Conservation (phyloP, 2,329 filamentous ascomycete genomes). For the Leptoxyphium fumago region DNA sequence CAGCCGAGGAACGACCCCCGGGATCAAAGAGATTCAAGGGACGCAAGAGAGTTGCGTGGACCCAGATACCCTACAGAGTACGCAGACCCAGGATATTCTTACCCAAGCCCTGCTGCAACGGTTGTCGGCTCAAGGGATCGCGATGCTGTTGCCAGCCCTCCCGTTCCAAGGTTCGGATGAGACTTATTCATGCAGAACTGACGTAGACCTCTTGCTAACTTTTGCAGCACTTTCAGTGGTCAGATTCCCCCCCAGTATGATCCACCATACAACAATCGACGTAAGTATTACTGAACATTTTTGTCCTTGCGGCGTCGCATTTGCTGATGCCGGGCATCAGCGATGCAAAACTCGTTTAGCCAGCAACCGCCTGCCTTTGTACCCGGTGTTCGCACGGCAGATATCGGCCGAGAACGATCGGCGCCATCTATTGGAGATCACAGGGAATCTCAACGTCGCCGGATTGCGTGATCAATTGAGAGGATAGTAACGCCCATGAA, state of each 20-base stretch:
- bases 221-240: slow-evolving; percentile 13
- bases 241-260: slow-evolving; percentile 14
- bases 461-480: background rate
- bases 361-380: background rate
- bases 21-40: background rate
- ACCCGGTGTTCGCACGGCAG: background rate
- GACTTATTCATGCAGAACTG: background rate
- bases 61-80: slow-evolving; percentile 11
- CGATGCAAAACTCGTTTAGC: slow-evolving; percentile 4
- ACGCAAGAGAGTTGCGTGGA: slow-evolving; percentile 5
- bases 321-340: slow-evolving; percentile 14
- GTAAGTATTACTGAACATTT: slow-evolving; percentile 16
- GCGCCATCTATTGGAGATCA: background rate
- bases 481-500: too few species aligned
- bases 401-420: background rate
- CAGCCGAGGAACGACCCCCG: background rate
- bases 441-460: background rate
- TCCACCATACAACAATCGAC: slow-evolving; percentile 14
- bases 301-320: slow-evolving; percentile 1
- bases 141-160: slow-evolving; percentile 15
- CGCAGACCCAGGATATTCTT: slow-evolving; percentile 19
- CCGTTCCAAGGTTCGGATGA: slow-evolving; percentile 17
- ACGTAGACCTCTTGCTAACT: slow-evolving; percentile 10
- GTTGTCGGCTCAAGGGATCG: slow-evolving; percentile 16
- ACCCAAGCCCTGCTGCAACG: slow-evolving; percentile 21